Percentiles rank a stretch among this genome's conserved stretches.
These are phyloP conservation scores for Trichaptum fuscoviolaceum DNA, from an alignment of 768 basidiomycete species.

Conservation along the genomic window DNA sequence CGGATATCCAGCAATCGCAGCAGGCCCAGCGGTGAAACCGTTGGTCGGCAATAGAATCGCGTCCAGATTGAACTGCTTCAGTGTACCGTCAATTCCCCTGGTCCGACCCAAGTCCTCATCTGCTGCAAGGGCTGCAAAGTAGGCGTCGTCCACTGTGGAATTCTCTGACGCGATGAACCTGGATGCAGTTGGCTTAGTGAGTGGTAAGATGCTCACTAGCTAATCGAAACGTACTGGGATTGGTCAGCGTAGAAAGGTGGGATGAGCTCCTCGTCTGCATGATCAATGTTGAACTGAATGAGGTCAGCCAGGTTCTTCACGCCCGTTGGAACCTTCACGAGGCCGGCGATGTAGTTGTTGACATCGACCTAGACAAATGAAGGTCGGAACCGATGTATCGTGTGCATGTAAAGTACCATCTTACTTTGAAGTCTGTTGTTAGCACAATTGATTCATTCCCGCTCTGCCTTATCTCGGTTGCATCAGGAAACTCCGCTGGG, in stretches of 20 bases:
- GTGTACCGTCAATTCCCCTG: conserved; percentile 48
- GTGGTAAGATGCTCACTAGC: neutral
- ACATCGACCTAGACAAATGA: conserved; percentile 40
- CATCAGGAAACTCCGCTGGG: conserved; percentile 55
- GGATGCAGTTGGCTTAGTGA: neutral
- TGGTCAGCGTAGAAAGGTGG: conserved; percentile 31
- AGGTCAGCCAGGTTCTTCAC: conserved; percentile 51
- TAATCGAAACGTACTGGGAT: conserved; percentile 23
- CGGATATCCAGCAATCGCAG: conserved; percentile 34
- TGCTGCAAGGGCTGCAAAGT: conserved; percentile 38
- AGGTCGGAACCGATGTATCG: neutral
- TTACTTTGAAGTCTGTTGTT: conserved; percentile 55
- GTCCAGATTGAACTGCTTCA: conserved; percentile 42
- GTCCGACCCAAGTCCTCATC: conserved; percentile 44
- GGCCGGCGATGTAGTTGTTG: conserved; percentile 39
- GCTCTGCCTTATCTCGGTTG: conserved; percentile 41
- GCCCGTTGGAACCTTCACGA: conserved; percentile 50
- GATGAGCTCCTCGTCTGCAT: conserved; percentile 44
- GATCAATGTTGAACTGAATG: conserved; percentile 50
- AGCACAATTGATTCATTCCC: conserved; percentile 42
- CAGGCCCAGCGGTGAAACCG: conserved; percentile 12
- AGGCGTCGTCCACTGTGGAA: conserved; percentile 19
- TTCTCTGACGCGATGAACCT: conserved; percentile 12
- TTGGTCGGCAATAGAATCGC: conserved; percentile 44
- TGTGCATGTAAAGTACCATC: conserved; percentile 1